These are phyloP conservation scores for Gypsophila paniculata DNA, from an alignment of 179 eudicot genomes.

Conservation along the genomic window DNA sequence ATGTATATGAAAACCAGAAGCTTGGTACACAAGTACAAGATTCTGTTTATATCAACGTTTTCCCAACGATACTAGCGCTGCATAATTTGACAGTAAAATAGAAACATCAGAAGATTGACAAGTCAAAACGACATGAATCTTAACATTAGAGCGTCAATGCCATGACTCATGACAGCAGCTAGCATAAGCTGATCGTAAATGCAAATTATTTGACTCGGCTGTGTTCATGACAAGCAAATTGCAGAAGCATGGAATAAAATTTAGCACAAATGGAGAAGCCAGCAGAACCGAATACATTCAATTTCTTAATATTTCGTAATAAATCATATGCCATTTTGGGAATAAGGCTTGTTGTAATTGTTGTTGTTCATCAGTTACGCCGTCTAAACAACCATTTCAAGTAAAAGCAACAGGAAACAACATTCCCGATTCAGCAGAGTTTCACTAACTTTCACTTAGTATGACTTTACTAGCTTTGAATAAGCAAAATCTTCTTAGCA, in stretches of 20 bases:
- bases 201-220: neutral
- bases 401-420: neutral
- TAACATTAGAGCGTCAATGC: neutral
- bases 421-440: neutral
- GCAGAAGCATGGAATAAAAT: no score
- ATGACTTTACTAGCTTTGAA: neutral
- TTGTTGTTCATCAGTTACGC: neutral
- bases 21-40: slow-evolving; percentile 7
- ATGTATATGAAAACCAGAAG: neutral
- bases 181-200: neutral
- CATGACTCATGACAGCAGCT: neutral
- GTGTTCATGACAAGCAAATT: neutral
- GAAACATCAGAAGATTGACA: slow-evolving; percentile 20
- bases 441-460: neutral
- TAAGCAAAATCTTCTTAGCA: neutral
- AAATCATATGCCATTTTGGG: no score
- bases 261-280: no score
- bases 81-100: slow-evolving; percentile 12
- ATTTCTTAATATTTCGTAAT: no score
- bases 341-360: no score
- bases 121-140: slow-evolving; percentile 6
- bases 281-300: no score
- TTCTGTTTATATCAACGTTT: slow-evolving; percentile 5
- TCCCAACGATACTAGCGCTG: slow-evolving; percentile 11
- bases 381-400: neutral